Evolutionary conservation across 768 basidiomycete species (phyloP).

Genomic region (Stropharia rugosoannulata): DNA sequence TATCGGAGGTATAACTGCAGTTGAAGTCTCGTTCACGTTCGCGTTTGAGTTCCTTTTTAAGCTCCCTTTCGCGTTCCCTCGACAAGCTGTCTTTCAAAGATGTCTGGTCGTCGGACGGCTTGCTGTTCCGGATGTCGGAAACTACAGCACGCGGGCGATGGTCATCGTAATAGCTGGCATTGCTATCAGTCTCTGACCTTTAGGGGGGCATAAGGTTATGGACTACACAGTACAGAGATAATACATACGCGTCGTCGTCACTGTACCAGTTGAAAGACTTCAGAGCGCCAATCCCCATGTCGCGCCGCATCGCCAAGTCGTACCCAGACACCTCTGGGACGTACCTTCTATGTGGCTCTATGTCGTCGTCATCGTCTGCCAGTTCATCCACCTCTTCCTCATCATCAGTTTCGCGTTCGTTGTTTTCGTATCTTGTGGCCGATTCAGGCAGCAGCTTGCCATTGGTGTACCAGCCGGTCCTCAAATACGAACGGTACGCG

Average conservation of each 20-base stretch:
- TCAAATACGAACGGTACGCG: background rate
- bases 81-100: too few relatives aligned
- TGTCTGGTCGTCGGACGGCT: background rate
- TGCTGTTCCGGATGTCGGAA: background rate
- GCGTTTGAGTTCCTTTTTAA: too few relatives aligned
- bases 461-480: background rate
- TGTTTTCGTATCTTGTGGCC: background rate
- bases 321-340: background rate
- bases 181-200: background rate
- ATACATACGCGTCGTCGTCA: slow-evolving; percentile 1
- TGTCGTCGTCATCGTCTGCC: background rate
- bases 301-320: background rate
- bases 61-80: too few relatives aligned
- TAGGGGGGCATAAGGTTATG: background rate
- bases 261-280: background rate
- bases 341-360: background rate
- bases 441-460: background rate
- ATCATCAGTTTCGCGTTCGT: background rate
- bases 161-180: background rate
- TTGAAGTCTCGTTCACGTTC: too few relatives aligned
- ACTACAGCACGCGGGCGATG: slow-evolving; percentile 4
- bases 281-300: too few relatives aligned
- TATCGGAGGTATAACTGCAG: too few relatives aligned
- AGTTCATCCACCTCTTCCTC: background rate
- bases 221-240: background rate